Percentiles rank a stretch among this genome's conserved stretches.
phyloP scores from a whole-genome alignment of 768 basidiomycete genomes.

The Suillus ampliporus region DNA sequence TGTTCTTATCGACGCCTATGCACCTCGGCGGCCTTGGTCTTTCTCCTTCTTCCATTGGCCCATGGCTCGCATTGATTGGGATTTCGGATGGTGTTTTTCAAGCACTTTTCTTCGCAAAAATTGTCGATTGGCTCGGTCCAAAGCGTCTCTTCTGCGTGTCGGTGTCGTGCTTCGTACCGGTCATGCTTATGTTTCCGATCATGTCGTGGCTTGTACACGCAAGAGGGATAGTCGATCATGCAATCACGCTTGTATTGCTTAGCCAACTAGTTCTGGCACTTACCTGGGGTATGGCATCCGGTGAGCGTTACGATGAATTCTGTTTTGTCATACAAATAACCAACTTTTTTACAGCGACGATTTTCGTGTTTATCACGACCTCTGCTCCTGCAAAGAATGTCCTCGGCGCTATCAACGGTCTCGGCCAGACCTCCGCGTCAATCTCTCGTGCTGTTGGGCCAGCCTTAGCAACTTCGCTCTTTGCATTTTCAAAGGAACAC shows the following conservation, averaged over 20 bases:
- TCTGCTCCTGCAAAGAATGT: constrained; percentile 59
- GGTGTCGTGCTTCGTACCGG: constrained; percentile 43
- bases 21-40: constrained; percentile 49
- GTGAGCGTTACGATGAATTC: constrained; percentile 25
- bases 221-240: constrained; percentile 36
- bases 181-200: constrained; percentile 50
- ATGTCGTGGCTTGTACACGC: constrained; percentile 46
- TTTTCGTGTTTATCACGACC: constrained; percentile 58
- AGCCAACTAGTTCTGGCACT: constrained; percentile 23
- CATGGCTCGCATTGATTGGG: constrained; percentile 42
- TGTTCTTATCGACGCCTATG: constrained; percentile 53
- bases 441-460: constrained; percentile 56
- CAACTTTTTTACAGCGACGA: constrained; percentile 43
- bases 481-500: constrained; percentile 55
- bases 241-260: constrained; percentile 46
- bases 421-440: constrained; percentile 54
- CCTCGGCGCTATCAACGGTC: constrained; percentile 62
- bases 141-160: constrained; percentile 46
- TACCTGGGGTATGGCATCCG: constrained; percentile 3
- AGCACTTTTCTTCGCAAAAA: constrained; percentile 43
- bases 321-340: too few relatives aligned
- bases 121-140: constrained; percentile 47
- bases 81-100: constrained; percentile 46
- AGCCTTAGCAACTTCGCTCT: constrained; percentile 54
- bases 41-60: constrained; percentile 46